Base-by-base conservation (phyloP, 352 stramenopile species). In the Phytophthora pluvialis region DNA sequence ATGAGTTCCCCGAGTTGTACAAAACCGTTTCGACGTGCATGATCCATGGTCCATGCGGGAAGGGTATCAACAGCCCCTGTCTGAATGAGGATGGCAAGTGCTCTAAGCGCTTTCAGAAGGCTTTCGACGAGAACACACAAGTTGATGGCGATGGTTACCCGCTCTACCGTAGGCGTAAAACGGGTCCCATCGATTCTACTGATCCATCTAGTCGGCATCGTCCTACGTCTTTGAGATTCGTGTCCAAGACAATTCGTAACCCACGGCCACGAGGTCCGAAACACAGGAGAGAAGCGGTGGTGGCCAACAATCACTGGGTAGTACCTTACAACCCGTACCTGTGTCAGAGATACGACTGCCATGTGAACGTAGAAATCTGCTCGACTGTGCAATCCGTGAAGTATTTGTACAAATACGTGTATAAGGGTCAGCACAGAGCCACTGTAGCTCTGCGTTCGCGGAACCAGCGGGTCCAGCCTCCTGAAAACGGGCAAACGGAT, bases 401-500 rank as follows among this genome's bases (percentile, higher is more conserved):
- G 64, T 90, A 91, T 47, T 32, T 94, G 0, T 82, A 82, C 69
- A 78, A 83, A 49, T 90, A 91, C 50, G 68, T 85, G 2, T 85
- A 84, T 61, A 90, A 86, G 54, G 71, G 79, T 0, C 49, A 66
- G 9, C 75, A 90, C 35, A 54, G 28, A 3, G 63, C 58, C 18
- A 64, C 64, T 0, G 28, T 71, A 4, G 8, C 25, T 21, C 5
- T 47, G 12, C 15, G 15, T 7, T 26, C 15, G 15, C 4, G 15
- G 15, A 9, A 11, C 38, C n/a, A n/a, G n/a, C n/a, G n/a, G n/a
- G n/a, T n/a, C n/a, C n/a, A n/a, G n/a, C n/a, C n/a, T n/a, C n/a
- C n/a, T n/a, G n/a, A n/a, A 3, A 3, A 3, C 5, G 38, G 38
- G 10, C 15, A 18, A 6, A 5, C n/a, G 38, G 38, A 2, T 7